phyloP scores from a whole-genome alignment of 306 rosid genomes.

The Sechiopsis laciniata region DNA sequence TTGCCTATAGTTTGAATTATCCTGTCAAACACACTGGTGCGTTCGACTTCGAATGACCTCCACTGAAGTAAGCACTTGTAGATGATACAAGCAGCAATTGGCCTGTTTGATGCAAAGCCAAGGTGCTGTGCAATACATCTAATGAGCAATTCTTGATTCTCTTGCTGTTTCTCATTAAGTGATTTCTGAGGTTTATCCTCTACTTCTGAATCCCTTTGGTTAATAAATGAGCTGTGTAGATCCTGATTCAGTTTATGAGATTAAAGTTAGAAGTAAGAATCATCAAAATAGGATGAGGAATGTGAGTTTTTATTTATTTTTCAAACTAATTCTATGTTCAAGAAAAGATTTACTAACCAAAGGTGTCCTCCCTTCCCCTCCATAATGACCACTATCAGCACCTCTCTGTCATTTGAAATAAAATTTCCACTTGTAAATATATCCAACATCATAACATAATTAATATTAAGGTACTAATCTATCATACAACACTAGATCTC shows the following conservation, averaged over 20 bases:
- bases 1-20: conserved; percentile 92
- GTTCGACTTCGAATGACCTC: conserved; percentile 99
- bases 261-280: conserved; percentile 2
- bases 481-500: conserved; percentile 22
- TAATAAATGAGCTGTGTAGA: conserved; percentile 49
- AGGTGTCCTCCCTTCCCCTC: conserved; percentile 49
- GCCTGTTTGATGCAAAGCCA: conserved; percentile 90
- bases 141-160: conserved; percentile 89
- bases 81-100: conserved; percentile 88
- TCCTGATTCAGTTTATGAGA: conserved; percentile 50
- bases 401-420: conserved; percentile 45
- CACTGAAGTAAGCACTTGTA: conserved; percentile 98
- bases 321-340: conserved; percentile 6
- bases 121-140: conserved; percentile 85
- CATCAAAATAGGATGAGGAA: background rate
- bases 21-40: conserved; percentile 89
- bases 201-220: conserved; percentile 82
- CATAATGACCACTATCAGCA: conserved; percentile 60
- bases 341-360: conserved; percentile 37
- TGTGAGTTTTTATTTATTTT: background rate
- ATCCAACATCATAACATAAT: conserved; percentile 8
- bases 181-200: conserved; percentile 98
- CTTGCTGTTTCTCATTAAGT: conserved; percentile 99
- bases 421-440: conserved; percentile 53
- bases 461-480: background rate